Conservation (phyloP, 768 basidiomycete species). For the Astraeus odoratus region DNA sequence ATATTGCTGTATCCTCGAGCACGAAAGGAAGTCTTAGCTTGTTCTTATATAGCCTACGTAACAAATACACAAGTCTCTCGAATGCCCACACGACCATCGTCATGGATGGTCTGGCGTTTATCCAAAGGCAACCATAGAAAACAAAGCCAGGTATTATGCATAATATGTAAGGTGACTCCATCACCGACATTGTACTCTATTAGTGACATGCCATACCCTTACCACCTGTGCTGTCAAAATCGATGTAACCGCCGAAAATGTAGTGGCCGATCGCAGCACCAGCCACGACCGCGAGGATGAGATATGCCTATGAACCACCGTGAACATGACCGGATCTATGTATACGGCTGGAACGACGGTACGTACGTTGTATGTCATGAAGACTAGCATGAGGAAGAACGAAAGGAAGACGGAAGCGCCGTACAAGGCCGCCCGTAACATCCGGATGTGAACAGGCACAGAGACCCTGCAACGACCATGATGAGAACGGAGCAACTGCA, state of each 20-base stretch:
- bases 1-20: no score
- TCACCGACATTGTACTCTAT: not conserved
- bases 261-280: slow-evolving; percentile 85
- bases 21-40: no score
- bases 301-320: slow-evolving; percentile 72
- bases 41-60: no score
- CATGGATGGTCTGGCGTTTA: no score
- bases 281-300: slow-evolving; percentile 72
- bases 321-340: no score
- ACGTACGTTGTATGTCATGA: slow-evolving; percentile 94
- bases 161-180: no score
- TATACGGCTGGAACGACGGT: no score
- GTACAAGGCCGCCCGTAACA: slow-evolving; percentile 63
- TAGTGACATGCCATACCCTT: slow-evolving; percentile 83
- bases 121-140: no score
- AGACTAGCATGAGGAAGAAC: slow-evolving; percentile 91
- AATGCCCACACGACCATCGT: no score
- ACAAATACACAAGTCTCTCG: no score
- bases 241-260: slow-evolving; percentile 60
- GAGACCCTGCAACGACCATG: slow-evolving; percentile 32
- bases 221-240: slow-evolving; percentile 39
- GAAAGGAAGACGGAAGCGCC: slow-evolving; percentile 72
- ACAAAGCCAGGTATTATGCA: no score
- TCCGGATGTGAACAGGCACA: slow-evolving; percentile 43
- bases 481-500: not conserved